Conservation (phyloP, 2,329 filamentous ascomycete genomes). For the Samsoniella hepiali region DNA sequence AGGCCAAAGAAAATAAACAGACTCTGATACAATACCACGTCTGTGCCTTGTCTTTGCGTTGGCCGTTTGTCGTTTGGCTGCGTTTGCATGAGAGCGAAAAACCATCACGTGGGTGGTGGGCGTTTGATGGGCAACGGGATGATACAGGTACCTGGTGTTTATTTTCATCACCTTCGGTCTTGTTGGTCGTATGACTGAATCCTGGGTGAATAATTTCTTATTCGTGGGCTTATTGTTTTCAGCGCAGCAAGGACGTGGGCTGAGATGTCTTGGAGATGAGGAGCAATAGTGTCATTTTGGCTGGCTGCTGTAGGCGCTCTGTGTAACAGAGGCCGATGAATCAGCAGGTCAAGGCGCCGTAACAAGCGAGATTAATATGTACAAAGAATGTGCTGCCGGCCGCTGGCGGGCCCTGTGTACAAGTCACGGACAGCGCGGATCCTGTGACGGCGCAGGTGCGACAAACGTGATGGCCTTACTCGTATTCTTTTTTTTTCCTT, state of each 20-base stretch:
- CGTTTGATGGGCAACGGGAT: neutral
- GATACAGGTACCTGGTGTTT: neutral
- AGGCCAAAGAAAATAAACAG: neutral
- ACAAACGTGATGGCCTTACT: neutral
- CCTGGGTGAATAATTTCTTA: neutral
- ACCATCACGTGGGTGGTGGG: neutral
- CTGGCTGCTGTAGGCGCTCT: slow-evolving; percentile 7
- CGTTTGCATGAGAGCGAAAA: neutral
- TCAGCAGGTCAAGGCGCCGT: slow-evolving; percentile 8
- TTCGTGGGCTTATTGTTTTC: neutral
- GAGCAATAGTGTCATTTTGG: neutral
- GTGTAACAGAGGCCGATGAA: neutral
- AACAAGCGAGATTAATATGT: slow-evolving; percentile 1
- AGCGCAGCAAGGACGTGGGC: slow-evolving; percentile 1
- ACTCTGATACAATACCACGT: neutral
- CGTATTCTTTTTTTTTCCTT: neutral
- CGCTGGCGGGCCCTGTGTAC: neutral
- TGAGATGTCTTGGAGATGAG: slow-evolving; percentile 15
- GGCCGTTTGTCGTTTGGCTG: neutral
- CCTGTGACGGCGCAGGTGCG: neutral
- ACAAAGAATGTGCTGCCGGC: neutral
- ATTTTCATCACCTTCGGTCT: neutral
- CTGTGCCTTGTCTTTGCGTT: neutral
- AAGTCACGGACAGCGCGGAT: neutral
- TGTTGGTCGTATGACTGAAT: neutral